Conservation (phyloP, 768 basidiomycete genomes). For the Boletus edulis region DNA sequence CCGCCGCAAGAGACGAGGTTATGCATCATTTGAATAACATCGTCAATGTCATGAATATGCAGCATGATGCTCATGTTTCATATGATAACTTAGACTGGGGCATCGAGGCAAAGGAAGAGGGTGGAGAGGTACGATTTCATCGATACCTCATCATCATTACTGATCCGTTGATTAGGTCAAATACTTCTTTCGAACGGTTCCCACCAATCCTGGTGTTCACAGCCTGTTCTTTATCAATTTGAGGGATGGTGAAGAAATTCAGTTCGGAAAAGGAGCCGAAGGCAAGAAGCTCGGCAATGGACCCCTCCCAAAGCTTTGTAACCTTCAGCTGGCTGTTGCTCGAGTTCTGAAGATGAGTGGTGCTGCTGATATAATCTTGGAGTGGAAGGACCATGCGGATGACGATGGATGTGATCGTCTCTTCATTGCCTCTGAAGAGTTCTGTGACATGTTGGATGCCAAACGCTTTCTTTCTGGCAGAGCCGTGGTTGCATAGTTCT, state of each 20-base stretch:
- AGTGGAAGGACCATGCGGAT: constrained; percentile 4
- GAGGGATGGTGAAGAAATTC: constrained; percentile 3
- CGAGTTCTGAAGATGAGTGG: constrained; percentile 6
- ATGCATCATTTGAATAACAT: neutral
- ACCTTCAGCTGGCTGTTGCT: constrained; percentile 6
- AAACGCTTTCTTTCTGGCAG: neutral
- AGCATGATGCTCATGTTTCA: neutral
- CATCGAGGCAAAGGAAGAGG: constrained; percentile 2
- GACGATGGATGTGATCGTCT: neutral
- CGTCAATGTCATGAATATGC: constrained; percentile 2
- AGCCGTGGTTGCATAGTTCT: neutral
- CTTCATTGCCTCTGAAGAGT: neutral
- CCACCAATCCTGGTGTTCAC: neutral
- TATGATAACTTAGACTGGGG: neutral
- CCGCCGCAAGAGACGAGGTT: neutral
- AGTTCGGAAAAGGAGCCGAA: constrained; percentile 1
- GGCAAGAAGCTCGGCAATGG: neutral
- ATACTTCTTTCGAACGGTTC: neutral
- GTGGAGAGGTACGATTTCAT: neutral
- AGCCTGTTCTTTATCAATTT: neutral
- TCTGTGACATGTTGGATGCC: neutral
- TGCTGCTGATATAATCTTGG: constrained; percentile 3
- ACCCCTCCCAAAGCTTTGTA: neutral
- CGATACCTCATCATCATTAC: neutral
- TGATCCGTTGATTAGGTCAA: neutral